Conservation (phyloP, 331 rosid genomes). For the Malus hybrid region DNA sequence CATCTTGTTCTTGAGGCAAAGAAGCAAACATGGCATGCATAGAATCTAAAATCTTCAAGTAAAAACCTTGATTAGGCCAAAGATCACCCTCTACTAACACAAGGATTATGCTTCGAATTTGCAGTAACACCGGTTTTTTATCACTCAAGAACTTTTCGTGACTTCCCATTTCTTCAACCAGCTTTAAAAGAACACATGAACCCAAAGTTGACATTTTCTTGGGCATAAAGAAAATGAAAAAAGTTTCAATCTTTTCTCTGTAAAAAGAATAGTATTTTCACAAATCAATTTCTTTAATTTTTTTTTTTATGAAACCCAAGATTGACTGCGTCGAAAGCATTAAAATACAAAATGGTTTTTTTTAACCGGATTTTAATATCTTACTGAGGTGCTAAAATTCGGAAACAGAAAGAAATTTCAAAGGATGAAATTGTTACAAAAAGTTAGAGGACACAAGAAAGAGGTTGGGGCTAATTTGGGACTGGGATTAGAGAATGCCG, state of each 20-base stretch:
- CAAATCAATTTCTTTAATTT: neutral
- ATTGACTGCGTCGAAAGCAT: neutral
- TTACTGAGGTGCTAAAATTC: neutral
- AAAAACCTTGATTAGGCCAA: constrained; percentile 31
- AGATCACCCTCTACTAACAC: constrained; percentile 22
- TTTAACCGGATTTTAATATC: neutral
- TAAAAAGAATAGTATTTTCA: neutral
- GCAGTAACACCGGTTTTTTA: constrained; percentile 3
- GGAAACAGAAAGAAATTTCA: neutral
- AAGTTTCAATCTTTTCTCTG: neutral
- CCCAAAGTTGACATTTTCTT: constrained; percentile 19
- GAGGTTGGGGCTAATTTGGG: neutral
- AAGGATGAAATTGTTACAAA: neutral
- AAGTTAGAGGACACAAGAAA: neutral
- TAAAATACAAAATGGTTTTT: neutral
- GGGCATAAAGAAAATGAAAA: neutral
- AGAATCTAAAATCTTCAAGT: constrained; percentile 35
- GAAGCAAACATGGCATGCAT: constrained; percentile 26
- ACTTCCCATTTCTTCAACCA: constrained; percentile 20
- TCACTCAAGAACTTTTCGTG: neutral
- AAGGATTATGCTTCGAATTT: constrained; percentile 30
- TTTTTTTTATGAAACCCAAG: neutral
- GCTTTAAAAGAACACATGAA: constrained; percentile 31
- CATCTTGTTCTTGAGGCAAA: constrained; percentile 28
- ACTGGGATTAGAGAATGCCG: neutral